A percentile compares a stretch with the other conserved stretches of the same genome.
These are phyloP conservation scores for Hamamelis virginiana DNA, from an alignment of 164 flowering plant species.

Conservation along the genomic window DNA sequence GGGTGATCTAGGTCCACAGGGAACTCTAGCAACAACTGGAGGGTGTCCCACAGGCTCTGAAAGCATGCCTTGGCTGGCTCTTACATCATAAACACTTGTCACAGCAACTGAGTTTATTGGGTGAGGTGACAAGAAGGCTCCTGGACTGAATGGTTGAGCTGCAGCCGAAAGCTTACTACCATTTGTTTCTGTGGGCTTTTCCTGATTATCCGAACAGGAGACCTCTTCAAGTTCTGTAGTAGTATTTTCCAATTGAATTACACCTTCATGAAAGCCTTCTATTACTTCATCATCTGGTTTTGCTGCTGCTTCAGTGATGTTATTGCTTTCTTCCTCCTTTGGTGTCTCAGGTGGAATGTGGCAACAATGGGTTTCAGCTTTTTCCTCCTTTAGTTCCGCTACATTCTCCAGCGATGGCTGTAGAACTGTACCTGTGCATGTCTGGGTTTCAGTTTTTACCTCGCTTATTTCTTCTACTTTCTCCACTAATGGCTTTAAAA, in stretches of 20 bases:
- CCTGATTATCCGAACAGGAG: constrained; percentile 20
- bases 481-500: constrained; percentile 55
- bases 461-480: constrained; percentile 36
- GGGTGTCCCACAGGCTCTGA: constrained; percentile 47
- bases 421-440: constrained; percentile 51
- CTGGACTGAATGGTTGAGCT: constrained; percentile 84
- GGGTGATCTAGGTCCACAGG: constrained; percentile 80
- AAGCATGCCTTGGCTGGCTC: constrained; percentile 44
- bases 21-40: constrained; percentile 54
- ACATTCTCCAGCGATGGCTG: constrained; percentile 43
- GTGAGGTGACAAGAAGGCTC: constrained; percentile 33
- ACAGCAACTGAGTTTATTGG: constrained; percentile 33
- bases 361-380: constrained; percentile 21
- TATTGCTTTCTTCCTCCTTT: constrained; percentile 26
- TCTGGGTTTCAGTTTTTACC: constrained; percentile 27
- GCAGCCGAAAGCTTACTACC: constrained; percentile 87
- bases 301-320: constrained; percentile 15
- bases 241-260: constrained; percentile 22
- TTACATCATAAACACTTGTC: constrained; percentile 48
- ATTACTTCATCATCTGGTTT: constrained; percentile 29
- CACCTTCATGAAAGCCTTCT: constrained; percentile 26
- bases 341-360: constrained; percentile 23
- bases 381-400: constrained; percentile 31
- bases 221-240: constrained; percentile 25
- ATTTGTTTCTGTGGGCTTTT: constrained; percentile 42